Base-by-base conservation (phyloP, 495 filamentous ascomycete genomes). In the Tuber magnatum region DNA sequence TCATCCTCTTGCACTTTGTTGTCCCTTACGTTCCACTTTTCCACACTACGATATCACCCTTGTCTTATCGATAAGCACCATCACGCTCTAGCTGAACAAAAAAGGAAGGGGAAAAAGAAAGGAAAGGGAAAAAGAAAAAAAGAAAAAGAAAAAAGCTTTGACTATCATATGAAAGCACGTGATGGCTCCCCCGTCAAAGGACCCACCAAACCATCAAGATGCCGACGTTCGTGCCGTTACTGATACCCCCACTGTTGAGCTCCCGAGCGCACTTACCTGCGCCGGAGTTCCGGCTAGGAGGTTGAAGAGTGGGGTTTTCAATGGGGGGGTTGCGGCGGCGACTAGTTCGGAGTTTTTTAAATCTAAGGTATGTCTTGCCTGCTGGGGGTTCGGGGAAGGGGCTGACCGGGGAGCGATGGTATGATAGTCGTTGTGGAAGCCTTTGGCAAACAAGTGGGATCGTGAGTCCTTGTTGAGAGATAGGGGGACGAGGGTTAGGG, bases 331-430 rank as follows among this genome's bases (percentile, higher is more conserved):
- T 68, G 95, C 95, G 43, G 91, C 94, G 24, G 86, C 87, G 61
- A 89, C 90, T 28, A 91, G 88, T 83, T 93, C 91, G 84, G 91
- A 93, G 75, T 90, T 92, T 86, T 99, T 95, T 84, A 97, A 97
- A 85, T 89, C 88, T 71, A 86, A 89, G 73, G 90, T 82, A 43
- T 75, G 77, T 39, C 42, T 68, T 38, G 16, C 9, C 40, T 24
- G 8, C 69, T 73, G 3, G 28, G 28, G 28, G 56, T 32, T 32
- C 56, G 51, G 51, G 28, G 39, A 69, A 8, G 61, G 32, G 44
- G 44, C 75, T 76, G 75, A 76, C 74, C 75, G 71, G 42, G 68
- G 71, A 56, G 69, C 48, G 42, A 73, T 68, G 44, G 72, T 76
- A 73, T 68, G 44, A 71, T 76, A 89, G 84, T 74, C 83, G 68